Conservation (phyloP, 257 asterid genomes). For the Cruciata laevipes region DNA sequence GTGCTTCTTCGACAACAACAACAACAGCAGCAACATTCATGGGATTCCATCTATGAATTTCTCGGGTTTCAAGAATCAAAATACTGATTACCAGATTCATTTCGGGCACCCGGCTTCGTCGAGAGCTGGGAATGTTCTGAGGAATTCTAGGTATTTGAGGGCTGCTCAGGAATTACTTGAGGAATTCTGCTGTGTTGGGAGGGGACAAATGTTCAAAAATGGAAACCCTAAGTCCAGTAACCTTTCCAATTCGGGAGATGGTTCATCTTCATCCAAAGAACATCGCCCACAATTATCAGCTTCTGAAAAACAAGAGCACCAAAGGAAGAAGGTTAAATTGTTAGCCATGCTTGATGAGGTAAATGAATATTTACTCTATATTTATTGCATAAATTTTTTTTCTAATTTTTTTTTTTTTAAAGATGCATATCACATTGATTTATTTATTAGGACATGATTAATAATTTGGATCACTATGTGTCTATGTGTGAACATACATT, state of each 20-base stretch:
- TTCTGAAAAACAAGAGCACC: slow-evolving; percentile 48
- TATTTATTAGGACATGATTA: slow-evolving; percentile 22
- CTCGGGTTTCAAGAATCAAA: slow-evolving; percentile 6
- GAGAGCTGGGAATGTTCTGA: slow-evolving; percentile 24
- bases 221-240: slow-evolving; percentile 60
- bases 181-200: slow-evolving; percentile 71
- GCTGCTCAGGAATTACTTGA: slow-evolving; percentile 54
- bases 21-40: slow-evolving; percentile 20
- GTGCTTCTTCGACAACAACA: slow-evolving; percentile 22
- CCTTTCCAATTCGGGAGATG: slow-evolving; percentile 4
- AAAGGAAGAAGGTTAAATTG: slow-evolving; percentile 62
- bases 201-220: slow-evolving; percentile 36
- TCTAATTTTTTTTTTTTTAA: not conserved
- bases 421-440: no score
- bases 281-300: slow-evolving; percentile 39
- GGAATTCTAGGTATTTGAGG: slow-evolving; percentile 45
- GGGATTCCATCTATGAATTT: slow-evolving; percentile 16
- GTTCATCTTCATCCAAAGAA: slow-evolving; percentile 27
- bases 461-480: no score
- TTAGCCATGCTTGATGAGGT: slow-evolving; percentile 84
- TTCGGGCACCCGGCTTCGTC: slow-evolving; percentile 40
- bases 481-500: not conserved
- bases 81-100: slow-evolving; percentile 31
- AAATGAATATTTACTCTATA: slow-evolving; percentile 6
- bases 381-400: not conserved